Percentiles rank a stretch among this genome's conserved stretches.
These are phyloP conservation scores for Bruguiera parviflora DNA, from an alignment of 345 rosid genomes.

Conservation along the genomic window DNA sequence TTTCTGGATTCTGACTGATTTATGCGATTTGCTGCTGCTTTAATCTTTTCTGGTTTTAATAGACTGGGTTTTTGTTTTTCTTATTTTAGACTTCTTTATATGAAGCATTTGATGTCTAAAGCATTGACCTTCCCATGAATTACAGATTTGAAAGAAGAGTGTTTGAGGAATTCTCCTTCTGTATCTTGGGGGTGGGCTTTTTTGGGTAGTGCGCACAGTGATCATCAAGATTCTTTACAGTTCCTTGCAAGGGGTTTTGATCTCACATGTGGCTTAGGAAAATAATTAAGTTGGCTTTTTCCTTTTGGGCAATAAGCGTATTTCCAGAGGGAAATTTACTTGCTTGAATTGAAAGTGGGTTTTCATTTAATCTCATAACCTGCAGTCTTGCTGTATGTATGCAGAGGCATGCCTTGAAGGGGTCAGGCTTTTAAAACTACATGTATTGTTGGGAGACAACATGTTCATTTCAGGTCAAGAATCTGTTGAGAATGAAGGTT, in stretches of 20 bases:
- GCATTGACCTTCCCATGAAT: constrained; percentile 13
- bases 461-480: constrained; percentile 28
- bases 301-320: background rate
- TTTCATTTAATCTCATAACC: constrained; percentile 6
- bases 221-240: constrained; percentile 7
- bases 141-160: constrained; percentile 3
- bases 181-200: constrained; percentile 1
- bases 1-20: background rate
- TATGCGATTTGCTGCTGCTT: background rate
- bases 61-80: constrained; percentile 4
- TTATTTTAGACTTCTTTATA: constrained; percentile 1
- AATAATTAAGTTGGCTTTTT: background rate
- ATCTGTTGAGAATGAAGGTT: constrained; percentile 18
- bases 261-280: constrained; percentile 9
- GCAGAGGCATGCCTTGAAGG: constrained; percentile 10
- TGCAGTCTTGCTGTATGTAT: constrained; percentile 2
- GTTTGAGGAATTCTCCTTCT: constrained; percentile 4
- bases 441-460: constrained; percentile 25
- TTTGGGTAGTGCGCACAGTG: background rate
- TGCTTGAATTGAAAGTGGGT: constrained; percentile 10
- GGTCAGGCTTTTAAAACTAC: constrained; percentile 37
- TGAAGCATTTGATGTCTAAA: constrained; percentile 17
- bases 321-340: background rate
- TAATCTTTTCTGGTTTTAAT: background rate
- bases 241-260: background rate